A percentile compares a stretch with the other conserved stretches of the same genome.
Evolutionary conservation across 2,329 filamentous ascomycete species (phyloP).

Genomic region (Myriosclerotinia scirpicola): DNA sequence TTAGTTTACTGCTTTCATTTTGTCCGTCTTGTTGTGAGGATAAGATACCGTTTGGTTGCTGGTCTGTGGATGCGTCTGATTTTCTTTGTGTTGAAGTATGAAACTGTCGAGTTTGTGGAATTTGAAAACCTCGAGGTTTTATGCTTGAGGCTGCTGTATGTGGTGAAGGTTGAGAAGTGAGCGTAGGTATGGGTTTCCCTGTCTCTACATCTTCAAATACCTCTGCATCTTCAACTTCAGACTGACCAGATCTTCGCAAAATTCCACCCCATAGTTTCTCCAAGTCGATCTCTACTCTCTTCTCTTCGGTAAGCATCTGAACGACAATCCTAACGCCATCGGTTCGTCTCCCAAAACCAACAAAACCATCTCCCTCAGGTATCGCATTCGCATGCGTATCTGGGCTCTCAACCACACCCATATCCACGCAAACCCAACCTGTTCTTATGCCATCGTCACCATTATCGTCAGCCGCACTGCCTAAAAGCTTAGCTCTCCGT

Average conservation of each 20-base stretch:
- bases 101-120: slow-evolving; percentile 23
- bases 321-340: slow-evolving; percentile 64
- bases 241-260: slow-evolving; percentile 30
- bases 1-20: slow-evolving; percentile 23
- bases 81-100: slow-evolving; percentile 25
- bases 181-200: neutral
- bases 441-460: slow-evolving; percentile 85
- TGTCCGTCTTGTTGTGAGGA: slow-evolving; percentile 17
- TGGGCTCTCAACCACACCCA: slow-evolving; percentile 67
- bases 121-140: slow-evolving; percentile 19
- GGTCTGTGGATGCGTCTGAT: neutral
- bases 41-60: slow-evolving; percentile 18
- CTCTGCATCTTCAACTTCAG: slow-evolving; percentile 19
- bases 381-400: slow-evolving; percentile 44
- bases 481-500: slow-evolving; percentile 77
- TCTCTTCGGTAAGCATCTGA: slow-evolving; percentile 71
- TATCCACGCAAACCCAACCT: slow-evolving; percentile 94
- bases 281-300: slow-evolving; percentile 64
- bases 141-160: neutral
- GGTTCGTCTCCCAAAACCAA: slow-evolving; percentile 70
- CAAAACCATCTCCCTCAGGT: slow-evolving; percentile 56
- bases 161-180: neutral
- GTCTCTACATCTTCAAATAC: neutral
- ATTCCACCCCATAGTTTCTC: slow-evolving; percentile 58
- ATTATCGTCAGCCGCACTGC: slow-evolving; percentile 61